Percentiles rank a stretch among this genome's conserved stretches.
Evolutionary conservation across 139 green algal species (phyloP).

Genomic region (Chlorella ohadii): DNA sequence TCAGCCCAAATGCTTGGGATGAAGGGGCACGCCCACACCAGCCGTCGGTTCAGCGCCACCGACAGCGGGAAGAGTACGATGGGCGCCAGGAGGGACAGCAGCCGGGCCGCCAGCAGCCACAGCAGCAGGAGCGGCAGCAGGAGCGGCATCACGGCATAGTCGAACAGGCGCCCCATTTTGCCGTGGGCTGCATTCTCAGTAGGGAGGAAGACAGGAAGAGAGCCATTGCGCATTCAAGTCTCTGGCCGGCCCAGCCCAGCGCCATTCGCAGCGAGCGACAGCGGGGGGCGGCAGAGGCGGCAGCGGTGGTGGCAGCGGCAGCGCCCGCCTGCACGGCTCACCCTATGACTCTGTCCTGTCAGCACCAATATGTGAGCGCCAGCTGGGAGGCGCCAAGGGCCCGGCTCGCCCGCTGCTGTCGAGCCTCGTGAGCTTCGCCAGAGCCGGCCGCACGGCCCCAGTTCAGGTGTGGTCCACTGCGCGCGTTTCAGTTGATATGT

Average conservation of each 20-base stretch:
- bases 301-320: background rate
- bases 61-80: slow-evolving; percentile 40
- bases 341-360: no score
- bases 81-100: slow-evolving; percentile 41
- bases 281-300: background rate
- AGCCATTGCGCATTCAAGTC: no score
- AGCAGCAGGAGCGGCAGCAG: slow-evolving; percentile 45
- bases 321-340: background rate
- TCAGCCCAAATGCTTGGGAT: slow-evolving; percentile 62
- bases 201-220: no score
- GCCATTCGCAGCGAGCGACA: background rate
- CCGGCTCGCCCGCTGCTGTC: no score
- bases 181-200: background rate
- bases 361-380: no score
- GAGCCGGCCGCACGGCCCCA: no score
- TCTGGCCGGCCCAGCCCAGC: no score
- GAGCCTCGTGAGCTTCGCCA: no score
- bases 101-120: slow-evolving; percentile 45
- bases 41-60: slow-evolving; percentile 37
- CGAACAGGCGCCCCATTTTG: slow-evolving; percentile 28
- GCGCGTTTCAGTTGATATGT: no score
- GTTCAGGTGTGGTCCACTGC: no score
- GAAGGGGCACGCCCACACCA: slow-evolving; percentile 83
- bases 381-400: no score
- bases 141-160: slow-evolving; percentile 46